Percentiles rank a stretch among this genome's conserved stretches.
These are phyloP conservation scores for Boletus calvinii DNA, from an alignment of 1,284 basidiomycete genomes.

Conservation along the genomic window DNA sequence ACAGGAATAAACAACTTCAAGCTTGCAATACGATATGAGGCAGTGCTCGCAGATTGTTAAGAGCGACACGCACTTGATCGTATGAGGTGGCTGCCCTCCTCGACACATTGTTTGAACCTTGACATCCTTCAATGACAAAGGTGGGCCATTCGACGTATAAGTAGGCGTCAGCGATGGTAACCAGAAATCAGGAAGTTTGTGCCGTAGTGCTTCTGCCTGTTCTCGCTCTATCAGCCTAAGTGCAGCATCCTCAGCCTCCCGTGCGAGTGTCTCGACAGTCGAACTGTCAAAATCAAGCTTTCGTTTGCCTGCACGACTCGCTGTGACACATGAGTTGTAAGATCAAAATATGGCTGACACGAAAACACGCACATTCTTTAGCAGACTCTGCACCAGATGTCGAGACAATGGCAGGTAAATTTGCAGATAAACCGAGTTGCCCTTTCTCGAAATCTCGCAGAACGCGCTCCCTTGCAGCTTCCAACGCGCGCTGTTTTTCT, in stretches of 20 bases:
- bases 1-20: slow-evolving; percentile 77
- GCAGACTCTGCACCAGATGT: slow-evolving; percentile 35
- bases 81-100: slow-evolving; percentile 71
- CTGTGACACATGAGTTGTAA: slow-evolving; percentile 30
- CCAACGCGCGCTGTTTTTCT: slow-evolving; percentile 62
- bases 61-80: slow-evolving; percentile 59
- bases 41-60: background rate
- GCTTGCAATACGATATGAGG: slow-evolving; percentile 36
- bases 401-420: slow-evolving; percentile 35
- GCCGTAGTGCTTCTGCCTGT: slow-evolving; percentile 78
- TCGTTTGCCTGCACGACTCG: slow-evolving; percentile 57
- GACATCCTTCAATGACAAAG: slow-evolving; percentile 66
- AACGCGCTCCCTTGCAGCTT: slow-evolving; percentile 81
- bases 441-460: slow-evolving; percentile 83
- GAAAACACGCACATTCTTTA: slow-evolving; percentile 37
- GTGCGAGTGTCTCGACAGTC: slow-evolving; percentile 66
- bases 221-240: slow-evolving; percentile 79
- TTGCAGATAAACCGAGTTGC: slow-evolving; percentile 63
- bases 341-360: background rate
- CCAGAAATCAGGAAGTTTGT: slow-evolving; percentile 95
- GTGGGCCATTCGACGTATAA: slow-evolving; percentile 62
- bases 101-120: slow-evolving; percentile 87
- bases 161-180: slow-evolving; percentile 86
- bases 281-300: slow-evolving; percentile 77
- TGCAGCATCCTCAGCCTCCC: slow-evolving; percentile 84